phyloP scores from a whole-genome alignment of 2,329 filamentous ascomycete species.

The Immersiporthe knoxdaviesiana region DNA sequence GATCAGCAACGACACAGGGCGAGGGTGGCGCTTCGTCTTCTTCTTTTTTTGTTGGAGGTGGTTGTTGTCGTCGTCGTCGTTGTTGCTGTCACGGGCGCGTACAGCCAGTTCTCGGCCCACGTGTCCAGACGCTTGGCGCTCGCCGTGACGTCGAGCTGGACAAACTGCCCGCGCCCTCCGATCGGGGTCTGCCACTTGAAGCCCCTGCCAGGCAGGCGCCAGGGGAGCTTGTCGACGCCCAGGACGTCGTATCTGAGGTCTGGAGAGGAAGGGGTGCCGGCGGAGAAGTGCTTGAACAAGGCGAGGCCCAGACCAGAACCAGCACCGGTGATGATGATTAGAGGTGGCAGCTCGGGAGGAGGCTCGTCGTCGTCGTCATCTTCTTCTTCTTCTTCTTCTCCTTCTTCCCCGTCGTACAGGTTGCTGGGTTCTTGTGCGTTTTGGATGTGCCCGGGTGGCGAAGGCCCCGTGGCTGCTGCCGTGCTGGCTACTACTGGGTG shows the following conservation, averaged over 20 bases:
- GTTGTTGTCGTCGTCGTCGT: neutral
- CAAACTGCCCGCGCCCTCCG: slow-evolving; percentile 13
- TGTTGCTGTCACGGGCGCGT: neutral
- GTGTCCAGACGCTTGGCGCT: slow-evolving; percentile 14
- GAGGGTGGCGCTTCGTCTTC: neutral
- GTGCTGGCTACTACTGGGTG: neutral
- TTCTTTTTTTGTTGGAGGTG: too few species aligned
- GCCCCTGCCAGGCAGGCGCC: slow-evolving; percentile 11
- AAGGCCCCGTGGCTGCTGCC: neutral
- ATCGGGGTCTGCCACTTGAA: slow-evolving; percentile 14
- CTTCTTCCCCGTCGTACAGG: neutral
- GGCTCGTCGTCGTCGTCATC: slow-evolving; percentile 10
- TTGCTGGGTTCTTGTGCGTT: neutral
- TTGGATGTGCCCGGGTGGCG: neutral
- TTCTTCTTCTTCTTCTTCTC: neutral
- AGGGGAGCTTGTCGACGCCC: slow-evolving; percentile 23
- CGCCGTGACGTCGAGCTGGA: slow-evolving; percentile 24
- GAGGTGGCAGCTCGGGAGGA: slow-evolving; percentile 11
- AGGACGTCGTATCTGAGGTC: slow-evolving; percentile 37
- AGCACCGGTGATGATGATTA: slow-evolving; percentile 24
- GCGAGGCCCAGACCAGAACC: slow-evolving; percentile 25
- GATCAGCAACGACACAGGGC: slow-evolving; percentile 13
- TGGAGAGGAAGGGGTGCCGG: slow-evolving; percentile 21
- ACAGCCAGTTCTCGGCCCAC: slow-evolving; percentile 16
- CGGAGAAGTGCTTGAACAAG: slow-evolving; percentile 26